Percentiles rank a stretch among this genome's conserved stretches.
Evolutionary conservation across 1,284 basidiomycete species (phyloP).

Genomic region (Leccinum pachyderme): DNA sequence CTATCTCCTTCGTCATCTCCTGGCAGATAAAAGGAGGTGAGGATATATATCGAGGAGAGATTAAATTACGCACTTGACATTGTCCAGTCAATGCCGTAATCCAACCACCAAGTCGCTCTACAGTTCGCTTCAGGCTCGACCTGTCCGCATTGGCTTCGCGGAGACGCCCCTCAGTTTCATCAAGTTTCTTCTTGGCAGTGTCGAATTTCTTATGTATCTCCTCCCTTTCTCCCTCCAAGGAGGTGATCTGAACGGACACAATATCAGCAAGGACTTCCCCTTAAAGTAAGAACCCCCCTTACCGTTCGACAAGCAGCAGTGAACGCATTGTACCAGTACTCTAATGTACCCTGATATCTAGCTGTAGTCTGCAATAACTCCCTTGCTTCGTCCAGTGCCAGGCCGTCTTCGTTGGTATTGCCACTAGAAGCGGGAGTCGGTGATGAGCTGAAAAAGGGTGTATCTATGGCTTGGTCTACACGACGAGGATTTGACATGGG

Average conservation of each 20-base stretch:
- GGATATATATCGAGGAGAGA: background rate
- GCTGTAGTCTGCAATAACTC: constrained; percentile 22
- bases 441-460: constrained; percentile 1
- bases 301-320: constrained; percentile 13
- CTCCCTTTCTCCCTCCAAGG: constrained; percentile 18
- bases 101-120: constrained; percentile 1
- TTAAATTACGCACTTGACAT: constrained; percentile 9
- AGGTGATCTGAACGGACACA: constrained; percentile 9
- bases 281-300: background rate
- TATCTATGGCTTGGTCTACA: background rate
- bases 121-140: constrained; percentile 14
- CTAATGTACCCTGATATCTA: constrained; percentile 16
- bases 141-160: constrained; percentile 18
- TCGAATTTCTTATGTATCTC: constrained; percentile 21
- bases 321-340: constrained; percentile 16
- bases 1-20: background rate
- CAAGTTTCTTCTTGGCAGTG: constrained; percentile 17
- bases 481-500: constrained; percentile 25
- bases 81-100: constrained; percentile 14
- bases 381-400: background rate
- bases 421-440: constrained; percentile 8
- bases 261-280: constrained; percentile 3
- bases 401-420: background rate
- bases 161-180: constrained; percentile 22
- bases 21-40: background rate